phyloP scores from a whole-genome alignment of 306 rosid genomes.

The Lathyrus oleraceus region DNA sequence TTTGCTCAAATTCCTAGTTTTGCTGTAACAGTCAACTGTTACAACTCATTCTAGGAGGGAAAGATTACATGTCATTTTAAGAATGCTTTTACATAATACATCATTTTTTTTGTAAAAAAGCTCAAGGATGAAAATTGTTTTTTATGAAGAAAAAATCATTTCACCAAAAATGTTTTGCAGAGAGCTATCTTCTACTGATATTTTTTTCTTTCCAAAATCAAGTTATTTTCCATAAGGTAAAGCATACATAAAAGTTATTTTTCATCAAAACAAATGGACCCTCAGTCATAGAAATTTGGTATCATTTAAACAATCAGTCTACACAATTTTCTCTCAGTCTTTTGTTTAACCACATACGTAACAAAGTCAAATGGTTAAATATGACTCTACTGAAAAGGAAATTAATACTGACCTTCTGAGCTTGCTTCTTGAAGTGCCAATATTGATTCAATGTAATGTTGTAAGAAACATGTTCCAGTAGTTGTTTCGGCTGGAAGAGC shows the following conservation, averaged over 20 bases:
- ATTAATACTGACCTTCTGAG: constrained; percentile 54
- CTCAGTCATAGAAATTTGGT: constrained; percentile 1
- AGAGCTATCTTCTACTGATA: constrained; percentile 7
- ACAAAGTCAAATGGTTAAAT: constrained; percentile 21
- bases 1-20: constrained; percentile 13
- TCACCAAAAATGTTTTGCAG: constrained; percentile 1
- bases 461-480: constrained; percentile 72
- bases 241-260: not conserved
- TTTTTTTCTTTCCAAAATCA: not conserved
- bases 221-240: not conserved
- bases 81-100: constrained; percentile 3
- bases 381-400: constrained; percentile 9
- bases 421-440: constrained; percentile 93
- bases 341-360: constrained; percentile 3
- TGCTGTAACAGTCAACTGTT: not conserved
- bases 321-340: not conserved
- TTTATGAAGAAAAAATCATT: not conserved
- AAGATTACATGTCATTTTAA: not conserved
- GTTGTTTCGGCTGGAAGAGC: constrained; percentile 95
- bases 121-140: not conserved
- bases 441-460: constrained; percentile 73
- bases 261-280: constrained; percentile 19
- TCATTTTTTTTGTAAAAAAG: not conserved
- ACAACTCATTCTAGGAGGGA: not conserved
- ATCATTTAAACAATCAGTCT: not conserved